Evolutionary conservation across 148 eudicot species (phyloP).

Genomic region (Amaranthus cruentus): DNA sequence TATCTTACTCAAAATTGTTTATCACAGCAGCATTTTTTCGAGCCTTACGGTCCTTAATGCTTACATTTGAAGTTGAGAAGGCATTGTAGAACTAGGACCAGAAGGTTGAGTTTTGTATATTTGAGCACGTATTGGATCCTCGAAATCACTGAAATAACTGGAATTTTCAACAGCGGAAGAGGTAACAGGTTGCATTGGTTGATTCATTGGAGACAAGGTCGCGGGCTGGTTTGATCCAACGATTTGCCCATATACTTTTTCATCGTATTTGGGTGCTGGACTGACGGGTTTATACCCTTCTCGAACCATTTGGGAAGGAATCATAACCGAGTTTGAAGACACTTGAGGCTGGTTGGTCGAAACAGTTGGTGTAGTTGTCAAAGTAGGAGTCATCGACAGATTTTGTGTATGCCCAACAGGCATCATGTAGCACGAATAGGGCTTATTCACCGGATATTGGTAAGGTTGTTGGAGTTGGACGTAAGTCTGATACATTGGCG

Average conservation of each 20-base stretch:
- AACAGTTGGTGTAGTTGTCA: constrained; percentile 22
- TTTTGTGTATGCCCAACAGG: constrained; percentile 52
- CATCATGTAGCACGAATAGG: constrained; percentile 56
- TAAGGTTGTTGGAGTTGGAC: constrained; percentile 42
- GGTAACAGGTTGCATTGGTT: constrained; percentile 32
- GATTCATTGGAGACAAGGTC: constrained; percentile 34
- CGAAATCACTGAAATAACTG: constrained; percentile 37
- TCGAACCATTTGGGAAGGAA: constrained; percentile 33
- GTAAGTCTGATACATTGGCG: constrained; percentile 56
- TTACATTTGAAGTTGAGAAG: constrained; percentile 47
- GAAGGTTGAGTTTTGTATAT: constrained; percentile 91
- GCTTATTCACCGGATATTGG: constrained; percentile 50
- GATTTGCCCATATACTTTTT: constrained; percentile 29
- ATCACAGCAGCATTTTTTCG: constrained; percentile 20
- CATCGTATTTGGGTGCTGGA: constrained; percentile 29
- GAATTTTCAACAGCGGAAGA: constrained; percentile 28
- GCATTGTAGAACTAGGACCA: constrained; percentile 42
- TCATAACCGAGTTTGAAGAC: constrained; percentile 39
- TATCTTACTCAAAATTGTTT: constrained; percentile 34
- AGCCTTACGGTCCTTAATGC: constrained; percentile 20
- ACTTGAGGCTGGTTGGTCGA: constrained; percentile 41
- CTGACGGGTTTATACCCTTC: constrained; percentile 34
- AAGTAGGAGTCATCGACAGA: constrained; percentile 31
- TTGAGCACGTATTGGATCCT: constrained; percentile 63
- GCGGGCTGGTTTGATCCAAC: constrained; percentile 28